Evolutionary conservation across 2,329 filamentous ascomycete species (phyloP).

Genomic region (Pestalotiopsis sp.): DNA sequence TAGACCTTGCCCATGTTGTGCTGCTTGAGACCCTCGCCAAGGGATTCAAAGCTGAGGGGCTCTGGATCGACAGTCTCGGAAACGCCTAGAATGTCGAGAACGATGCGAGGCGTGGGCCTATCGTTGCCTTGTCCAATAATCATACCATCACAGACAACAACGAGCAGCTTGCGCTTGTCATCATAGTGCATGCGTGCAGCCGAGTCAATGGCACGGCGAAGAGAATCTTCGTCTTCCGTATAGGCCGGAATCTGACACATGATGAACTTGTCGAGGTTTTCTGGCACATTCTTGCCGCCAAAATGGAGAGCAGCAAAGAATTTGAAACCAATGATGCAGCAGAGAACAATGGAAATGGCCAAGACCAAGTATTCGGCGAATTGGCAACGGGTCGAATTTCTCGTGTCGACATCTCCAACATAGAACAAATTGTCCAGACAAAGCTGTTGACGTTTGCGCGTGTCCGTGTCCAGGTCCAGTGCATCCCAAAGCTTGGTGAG

Average conservation of each 20-base stretch:
- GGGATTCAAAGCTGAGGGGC: constrained; percentile 92
- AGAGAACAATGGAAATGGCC: constrained; percentile 79
- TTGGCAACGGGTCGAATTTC: constrained; percentile 81
- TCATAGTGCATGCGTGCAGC: constrained; percentile 95
- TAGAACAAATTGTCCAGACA: constrained; percentile 97
- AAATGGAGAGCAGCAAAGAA: constrained; percentile 97
- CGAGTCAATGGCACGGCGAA: constrained; percentile 96
- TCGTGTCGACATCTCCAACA: constrained; percentile 86
- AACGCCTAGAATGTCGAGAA: constrained; percentile 95
- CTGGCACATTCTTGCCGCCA: constrained; percentile 84
- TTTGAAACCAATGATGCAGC: constrained; percentile 87
- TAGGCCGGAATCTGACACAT: constrained; percentile 98
- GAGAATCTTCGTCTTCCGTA: constrained; percentile 96
- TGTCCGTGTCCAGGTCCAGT: constrained; percentile 58
- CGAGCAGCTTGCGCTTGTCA: constrained; percentile 94
- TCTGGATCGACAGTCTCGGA: constrained; percentile 93
- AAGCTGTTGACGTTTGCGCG: constrained; percentile 71
- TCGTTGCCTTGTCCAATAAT: constrained; percentile 99
- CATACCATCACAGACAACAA: constrained; percentile 97
- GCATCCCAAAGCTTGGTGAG: constrained; percentile 82
- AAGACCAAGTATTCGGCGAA: constrained; percentile 91
- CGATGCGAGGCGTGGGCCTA: constrained; percentile 90
- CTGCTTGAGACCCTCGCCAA: constrained; percentile 94
- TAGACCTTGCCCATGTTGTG: constrained; percentile 99
- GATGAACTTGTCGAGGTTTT: constrained; percentile 97